Base-by-base conservation (phyloP, 257 asterid genomes). In the Forsythia viridissima region DNA sequence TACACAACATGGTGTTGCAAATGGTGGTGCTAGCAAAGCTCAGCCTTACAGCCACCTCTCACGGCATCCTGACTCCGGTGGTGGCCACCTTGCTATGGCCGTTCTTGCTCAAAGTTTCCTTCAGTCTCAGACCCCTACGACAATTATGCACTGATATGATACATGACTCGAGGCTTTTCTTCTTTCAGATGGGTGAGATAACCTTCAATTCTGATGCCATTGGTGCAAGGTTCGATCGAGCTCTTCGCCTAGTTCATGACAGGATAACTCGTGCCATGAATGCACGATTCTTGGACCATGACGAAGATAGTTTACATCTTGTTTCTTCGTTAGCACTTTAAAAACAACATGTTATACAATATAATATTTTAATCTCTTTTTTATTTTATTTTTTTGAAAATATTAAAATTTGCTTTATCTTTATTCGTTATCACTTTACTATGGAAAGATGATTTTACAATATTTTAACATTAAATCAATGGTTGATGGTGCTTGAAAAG, bases 181-280 rank as follows among this genome's bases (percentile, higher is more conserved):
- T 65, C 34, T 65, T 76, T 69, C 74, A 63, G 70, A 71, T 69
- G 55, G 55, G 55, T 73, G 51, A 63, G 20, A 65, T 24, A 21
- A 63, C 8, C 18, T 40, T 8, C 11, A 44, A 24, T 30, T 36
- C 18, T 39, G 10, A 52, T 20, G 24, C 2, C 1, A 11, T 39
- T 39, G 65, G 75, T 21, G 37, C 37, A 21, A 61, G 68, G 6
- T 21, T 36, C 15, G 68, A 61, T 36, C 34, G 68, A 61, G 68
- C 13, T 61, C 68, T 61, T 61, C 68, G 68, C 10, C 37, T 61
- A n/a, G 37, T 61, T n/a, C 37, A 21, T 5, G 37, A 2, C 37
- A 61, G 68, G 36, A 8, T 61, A 21, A 21, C 37, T 61, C 68
- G 37, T 6, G 6, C 15, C 8, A n/a, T 15, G 10, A 13, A 61